These are phyloP conservation scores for Paspalum vaginatum DNA, from an alignment of 176 grass and related monocot species.

Conservation along the genomic window DNA sequence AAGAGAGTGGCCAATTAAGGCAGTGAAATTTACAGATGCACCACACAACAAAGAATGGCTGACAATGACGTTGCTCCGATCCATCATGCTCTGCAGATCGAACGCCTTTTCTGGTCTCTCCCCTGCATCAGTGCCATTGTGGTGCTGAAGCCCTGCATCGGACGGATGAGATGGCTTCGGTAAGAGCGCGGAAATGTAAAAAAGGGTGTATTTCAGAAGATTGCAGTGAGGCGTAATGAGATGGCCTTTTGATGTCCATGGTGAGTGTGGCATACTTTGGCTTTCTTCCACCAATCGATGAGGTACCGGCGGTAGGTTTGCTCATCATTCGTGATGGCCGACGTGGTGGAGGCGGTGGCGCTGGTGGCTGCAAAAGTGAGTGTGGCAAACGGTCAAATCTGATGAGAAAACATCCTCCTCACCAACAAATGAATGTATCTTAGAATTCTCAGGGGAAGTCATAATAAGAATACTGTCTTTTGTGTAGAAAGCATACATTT, in stretches of 20 bases:
- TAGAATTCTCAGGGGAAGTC: neutral
- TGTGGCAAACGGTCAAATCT: conserved; percentile 45
- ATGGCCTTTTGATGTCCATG: conserved; percentile 21
- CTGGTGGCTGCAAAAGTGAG: conserved; percentile 48
- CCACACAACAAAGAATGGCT: neutral
- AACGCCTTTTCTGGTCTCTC: neutral
- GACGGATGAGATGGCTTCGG: neutral
- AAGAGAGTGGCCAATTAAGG: neutral
- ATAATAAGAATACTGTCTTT: conserved; percentile 12
- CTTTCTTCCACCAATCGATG: conserved; percentile 59
- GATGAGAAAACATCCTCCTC: neutral
- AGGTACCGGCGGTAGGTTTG: conserved; percentile 42
- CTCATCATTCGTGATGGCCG: conserved; percentile 32
- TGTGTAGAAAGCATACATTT: conserved; percentile 51
- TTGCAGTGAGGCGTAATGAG: conserved; percentile 19
- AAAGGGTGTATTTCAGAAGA: neutral
- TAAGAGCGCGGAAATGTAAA: conserved; percentile 4
- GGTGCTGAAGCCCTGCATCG: conserved; percentile 40
- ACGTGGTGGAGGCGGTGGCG: conserved; percentile 43
- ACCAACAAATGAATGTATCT: conserved; percentile 17
- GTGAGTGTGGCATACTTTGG: conserved; percentile 61
- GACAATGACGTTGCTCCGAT: neutral
- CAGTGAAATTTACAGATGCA: neutral
- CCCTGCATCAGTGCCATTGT: conserved; percentile 51
- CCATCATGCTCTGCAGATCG: neutral